Evolutionary conservation across 352 stramenopile species (phyloP).

Genomic region (Globisporangium solare): DNA sequence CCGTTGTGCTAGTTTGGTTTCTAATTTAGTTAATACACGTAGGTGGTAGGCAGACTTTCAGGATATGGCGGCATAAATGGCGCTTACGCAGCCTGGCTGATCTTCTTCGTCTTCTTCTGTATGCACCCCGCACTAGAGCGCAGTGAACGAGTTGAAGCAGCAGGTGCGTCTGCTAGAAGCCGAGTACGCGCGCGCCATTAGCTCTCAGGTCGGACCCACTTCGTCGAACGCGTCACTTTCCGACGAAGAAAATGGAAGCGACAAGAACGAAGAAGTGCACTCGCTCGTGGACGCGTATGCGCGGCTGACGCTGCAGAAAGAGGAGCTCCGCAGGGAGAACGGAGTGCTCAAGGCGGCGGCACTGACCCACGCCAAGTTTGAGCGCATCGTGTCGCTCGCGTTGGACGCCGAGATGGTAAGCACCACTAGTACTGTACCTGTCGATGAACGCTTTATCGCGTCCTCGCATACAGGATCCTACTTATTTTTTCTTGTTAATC

Average conservation of each 20-base stretch:
- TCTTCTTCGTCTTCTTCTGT: too few species aligned
- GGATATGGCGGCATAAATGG: too few species aligned
- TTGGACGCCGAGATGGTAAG: conserved; percentile 17
- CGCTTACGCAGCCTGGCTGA: not conserved
- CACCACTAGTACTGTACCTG: not conserved
- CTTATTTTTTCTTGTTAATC: too few species aligned
- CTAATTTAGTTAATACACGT: too few species aligned
- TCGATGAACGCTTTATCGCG: not conserved
- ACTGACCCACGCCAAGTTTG: conserved; percentile 33
- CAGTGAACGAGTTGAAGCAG: conserved; percentile 24
- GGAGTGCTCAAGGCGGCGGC: conserved; percentile 29
- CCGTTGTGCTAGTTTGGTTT: too few species aligned
- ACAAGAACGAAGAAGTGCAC: not conserved
- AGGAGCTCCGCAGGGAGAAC: conserved; percentile 45
- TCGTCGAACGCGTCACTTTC: too few species aligned
- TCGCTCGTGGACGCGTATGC: conserved; percentile 40
- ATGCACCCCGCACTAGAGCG: too few species aligned
- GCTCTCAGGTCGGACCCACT: conserved; percentile 2
- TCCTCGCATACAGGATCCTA: too few species aligned
- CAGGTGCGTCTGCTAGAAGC: conserved; percentile 25
- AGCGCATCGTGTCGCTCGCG: conserved; percentile 29
- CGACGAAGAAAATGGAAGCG: too few species aligned
- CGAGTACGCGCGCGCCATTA: not conserved
- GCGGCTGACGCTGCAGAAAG: conserved; percentile 39
- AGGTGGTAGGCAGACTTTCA: too few species aligned